Conservation (phyloP, 2,329 filamentous ascomycete species). For the Seiridium cupressi region DNA sequence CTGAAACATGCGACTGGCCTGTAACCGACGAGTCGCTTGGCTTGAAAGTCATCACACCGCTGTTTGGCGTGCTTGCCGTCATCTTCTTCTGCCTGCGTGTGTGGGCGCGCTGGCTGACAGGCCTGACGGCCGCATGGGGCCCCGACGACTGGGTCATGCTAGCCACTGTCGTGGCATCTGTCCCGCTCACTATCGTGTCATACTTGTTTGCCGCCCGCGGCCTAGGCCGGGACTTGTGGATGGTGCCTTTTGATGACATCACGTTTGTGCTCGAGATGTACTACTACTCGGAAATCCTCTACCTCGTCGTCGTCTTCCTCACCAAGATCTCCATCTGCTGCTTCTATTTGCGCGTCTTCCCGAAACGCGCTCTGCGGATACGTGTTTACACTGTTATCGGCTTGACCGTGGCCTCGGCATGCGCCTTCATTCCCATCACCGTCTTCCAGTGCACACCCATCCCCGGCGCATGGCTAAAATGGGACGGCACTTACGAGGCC, state of each 20-base stretch:
- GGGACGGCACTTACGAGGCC: constrained; percentile 16
- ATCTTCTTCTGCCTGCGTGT: constrained; percentile 5
- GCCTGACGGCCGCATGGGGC: neutral
- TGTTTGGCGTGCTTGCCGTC: constrained; percentile 4
- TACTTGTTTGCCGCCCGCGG: constrained; percentile 2
- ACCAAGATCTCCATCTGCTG: constrained; percentile 25
- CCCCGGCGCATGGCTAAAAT: constrained; percentile 15
- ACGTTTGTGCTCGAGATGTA: constrained; percentile 19
- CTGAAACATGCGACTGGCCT: constrained; percentile 2
- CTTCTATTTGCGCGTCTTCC: constrained; percentile 24
- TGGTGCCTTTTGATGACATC: constrained; percentile 3
- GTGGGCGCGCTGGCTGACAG: constrained; percentile 1
- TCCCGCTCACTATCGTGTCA: constrained; percentile 2
- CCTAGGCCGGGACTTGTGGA: constrained; percentile 5
- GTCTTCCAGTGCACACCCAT: constrained; percentile 19
- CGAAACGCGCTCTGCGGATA: constrained; percentile 15
- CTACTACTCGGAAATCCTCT: constrained; percentile 25
- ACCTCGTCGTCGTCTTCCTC: constrained; percentile 23
- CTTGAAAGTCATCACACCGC: constrained; percentile 3
- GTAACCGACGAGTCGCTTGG: constrained; percentile 2
- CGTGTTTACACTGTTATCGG: constrained; percentile 14
- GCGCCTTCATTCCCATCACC: constrained; percentile 14
- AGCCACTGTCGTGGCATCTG: neutral
- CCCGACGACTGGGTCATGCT: constrained; percentile 4
- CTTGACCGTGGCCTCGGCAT: constrained; percentile 12